phyloP scores from a whole-genome alignment of 768 basidiomycete genomes.

The Trametes cubensis region DNA sequence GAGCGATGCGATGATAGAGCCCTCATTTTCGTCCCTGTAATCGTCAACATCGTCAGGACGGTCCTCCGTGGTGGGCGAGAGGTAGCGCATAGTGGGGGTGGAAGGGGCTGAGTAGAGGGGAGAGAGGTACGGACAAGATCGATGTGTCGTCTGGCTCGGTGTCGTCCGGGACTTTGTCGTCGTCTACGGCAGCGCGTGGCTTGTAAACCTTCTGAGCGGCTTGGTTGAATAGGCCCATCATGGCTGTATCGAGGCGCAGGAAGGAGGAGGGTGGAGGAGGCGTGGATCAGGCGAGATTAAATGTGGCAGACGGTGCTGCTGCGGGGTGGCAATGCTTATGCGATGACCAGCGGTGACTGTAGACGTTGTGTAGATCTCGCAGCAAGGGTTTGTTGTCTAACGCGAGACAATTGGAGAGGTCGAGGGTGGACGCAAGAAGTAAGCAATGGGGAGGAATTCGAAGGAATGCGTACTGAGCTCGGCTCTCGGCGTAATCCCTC shows the following conservation, averaged over 20 bases:
- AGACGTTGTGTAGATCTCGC: background rate
- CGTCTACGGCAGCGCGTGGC: constrained; percentile 67
- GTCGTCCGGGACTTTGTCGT: constrained; percentile 76
- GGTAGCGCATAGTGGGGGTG: constrained; percentile 34
- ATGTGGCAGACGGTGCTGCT: constrained; percentile 5
- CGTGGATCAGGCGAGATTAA: constrained; percentile 19
- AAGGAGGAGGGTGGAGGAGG: constrained; percentile 10
- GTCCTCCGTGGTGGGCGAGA: constrained; percentile 35
- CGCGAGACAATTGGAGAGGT: background rate
- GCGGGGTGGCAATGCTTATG: constrained; percentile 17
- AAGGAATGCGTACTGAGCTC: background rate
- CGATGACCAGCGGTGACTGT: background rate
- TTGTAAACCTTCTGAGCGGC: constrained; percentile 65
- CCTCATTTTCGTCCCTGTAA: constrained; percentile 87
- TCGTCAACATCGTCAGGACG: constrained; percentile 33
- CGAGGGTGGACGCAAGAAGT: background rate
- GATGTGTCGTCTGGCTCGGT: constrained; percentile 89
- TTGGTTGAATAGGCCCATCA: constrained; percentile 82
- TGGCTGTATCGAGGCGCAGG: constrained; percentile 36
- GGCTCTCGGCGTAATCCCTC: background rate
- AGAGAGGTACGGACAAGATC: constrained; percentile 66
- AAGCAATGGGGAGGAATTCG: background rate
- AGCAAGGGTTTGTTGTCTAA: background rate
- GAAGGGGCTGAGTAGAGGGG: constrained; percentile 30
- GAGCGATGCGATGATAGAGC: constrained; percentile 82